Percentiles rank a stretch among this genome's conserved stretches.
phyloP scores from a whole-genome alignment of 768 basidiomycete species.

The Tulasnella sp. region DNA sequence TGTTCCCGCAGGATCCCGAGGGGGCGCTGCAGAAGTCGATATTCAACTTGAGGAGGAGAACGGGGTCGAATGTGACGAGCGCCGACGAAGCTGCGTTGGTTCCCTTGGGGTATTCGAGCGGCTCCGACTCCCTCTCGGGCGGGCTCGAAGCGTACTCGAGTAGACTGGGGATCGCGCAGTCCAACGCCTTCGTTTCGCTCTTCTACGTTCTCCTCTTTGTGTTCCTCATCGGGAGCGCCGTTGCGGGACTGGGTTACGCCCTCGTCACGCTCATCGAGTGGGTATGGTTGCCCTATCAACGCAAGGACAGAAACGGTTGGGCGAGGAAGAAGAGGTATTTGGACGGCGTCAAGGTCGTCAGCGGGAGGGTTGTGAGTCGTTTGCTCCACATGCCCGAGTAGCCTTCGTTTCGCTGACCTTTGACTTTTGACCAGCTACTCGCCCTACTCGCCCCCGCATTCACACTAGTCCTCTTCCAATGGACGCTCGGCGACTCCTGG shows the following conservation, averaged over 20 bases:
- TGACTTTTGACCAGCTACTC: background rate
- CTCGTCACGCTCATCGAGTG: conserved; percentile 38
- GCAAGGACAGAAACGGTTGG: conserved; percentile 18
- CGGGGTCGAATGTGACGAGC: conserved; percentile 59
- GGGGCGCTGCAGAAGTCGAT: conserved; percentile 66
- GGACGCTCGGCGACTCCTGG: conserved; percentile 85
- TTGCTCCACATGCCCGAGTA: background rate
- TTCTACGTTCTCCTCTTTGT: conserved; percentile 65
- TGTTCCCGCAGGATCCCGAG: conserved; percentile 40
- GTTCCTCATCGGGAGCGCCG: conserved; percentile 30
- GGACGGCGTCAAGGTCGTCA: conserved; percentile 24
- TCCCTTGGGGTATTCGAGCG: conserved; percentile 66
- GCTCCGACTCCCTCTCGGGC: conserved; percentile 59
- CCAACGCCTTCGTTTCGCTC: conserved; percentile 85
- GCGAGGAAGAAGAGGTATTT: conserved; percentile 17
- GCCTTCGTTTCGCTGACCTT: background rate
- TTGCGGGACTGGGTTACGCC: conserved; percentile 40
- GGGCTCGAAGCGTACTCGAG: conserved; percentile 79
- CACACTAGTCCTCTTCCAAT: conserved; percentile 79
- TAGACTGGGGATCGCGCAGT: conserved; percentile 62
- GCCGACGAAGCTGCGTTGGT: conserved; percentile 46
- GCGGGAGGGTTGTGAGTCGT: conserved; percentile 48
- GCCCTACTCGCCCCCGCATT: conserved; percentile 46
- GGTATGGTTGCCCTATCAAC: background rate
- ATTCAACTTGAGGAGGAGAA: conserved; percentile 67